These are phyloP conservation scores for Dactylellina haptotyla DNA, from an alignment of 2,329 filamentous ascomycete species.

Conservation along the genomic window DNA sequence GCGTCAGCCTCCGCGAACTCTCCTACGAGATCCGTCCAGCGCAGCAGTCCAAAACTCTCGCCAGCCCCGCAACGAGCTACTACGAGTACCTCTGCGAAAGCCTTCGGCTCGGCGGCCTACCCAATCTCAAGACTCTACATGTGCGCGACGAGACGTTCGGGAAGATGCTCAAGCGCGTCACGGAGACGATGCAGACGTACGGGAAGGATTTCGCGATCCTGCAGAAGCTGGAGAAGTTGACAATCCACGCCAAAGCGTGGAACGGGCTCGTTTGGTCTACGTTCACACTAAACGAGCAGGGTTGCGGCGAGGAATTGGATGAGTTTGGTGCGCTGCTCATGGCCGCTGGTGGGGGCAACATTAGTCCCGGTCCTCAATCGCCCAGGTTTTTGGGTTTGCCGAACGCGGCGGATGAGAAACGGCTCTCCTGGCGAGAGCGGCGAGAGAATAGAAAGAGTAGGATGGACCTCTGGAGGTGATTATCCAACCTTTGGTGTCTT, in stretches of 20 bases:
- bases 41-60: conserved; percentile 60
- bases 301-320: conserved; percentile 50
- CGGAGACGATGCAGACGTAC: conserved; percentile 63
- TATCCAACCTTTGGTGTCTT: neutral
- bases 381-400: conserved; percentile 44
- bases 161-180: conserved; percentile 75
- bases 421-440: conserved; percentile 44
- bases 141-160: conserved; percentile 86
- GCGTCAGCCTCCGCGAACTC: conserved; percentile 74
- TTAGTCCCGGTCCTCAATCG: conserved; percentile 39
- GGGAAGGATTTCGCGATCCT: conserved; percentile 37
- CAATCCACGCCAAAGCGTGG: conserved; percentile 53
- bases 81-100: conserved; percentile 88
- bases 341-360: conserved; percentile 44
- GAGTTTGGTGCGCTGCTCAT: conserved; percentile 55
- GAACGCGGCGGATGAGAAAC: conserved; percentile 39
- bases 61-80: conserved; percentile 71
- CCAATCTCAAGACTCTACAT: conserved; percentile 78
- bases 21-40: conserved; percentile 82
- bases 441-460: conserved; percentile 56
- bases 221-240: conserved; percentile 32
- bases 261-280: conserved; percentile 53
- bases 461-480: conserved; percentile 56
- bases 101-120: conserved; percentile 78
- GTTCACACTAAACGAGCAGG: conserved; percentile 47